Percentiles rank a stretch among this genome's conserved stretches.
Evolutionary conservation across 2,329 filamentous ascomycete genomes (phyloP).

Genomic region (Ophiostoma pallidulum): DNA sequence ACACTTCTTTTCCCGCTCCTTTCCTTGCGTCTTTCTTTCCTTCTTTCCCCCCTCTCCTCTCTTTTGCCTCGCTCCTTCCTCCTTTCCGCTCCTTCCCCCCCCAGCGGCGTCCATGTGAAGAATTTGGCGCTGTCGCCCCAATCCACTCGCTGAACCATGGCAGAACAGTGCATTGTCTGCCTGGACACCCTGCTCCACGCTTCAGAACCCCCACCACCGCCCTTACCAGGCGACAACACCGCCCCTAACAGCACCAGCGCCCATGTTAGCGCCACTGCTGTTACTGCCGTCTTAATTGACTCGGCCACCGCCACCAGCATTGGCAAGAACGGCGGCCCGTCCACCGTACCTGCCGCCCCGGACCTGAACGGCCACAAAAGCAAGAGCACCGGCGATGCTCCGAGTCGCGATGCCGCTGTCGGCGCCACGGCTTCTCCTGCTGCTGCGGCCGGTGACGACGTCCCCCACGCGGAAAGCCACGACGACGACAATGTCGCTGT

Average conservation of each 20-base stretch:
- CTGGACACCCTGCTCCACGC: slow-evolving; percentile 45
- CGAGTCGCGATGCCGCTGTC: neutral
- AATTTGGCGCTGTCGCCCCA: slow-evolving; percentile 10
- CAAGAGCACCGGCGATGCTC: neutral
- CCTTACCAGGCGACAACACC: slow-evolving; percentile 7
- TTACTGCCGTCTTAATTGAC: neutral
- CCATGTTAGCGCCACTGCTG: neutral
- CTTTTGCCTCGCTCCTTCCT: neutral
- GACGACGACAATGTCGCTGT: slow-evolving; percentile 43
- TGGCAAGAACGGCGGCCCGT: neutral
- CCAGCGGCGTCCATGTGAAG: slow-evolving; percentile 14
- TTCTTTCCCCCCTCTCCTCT: neutral
- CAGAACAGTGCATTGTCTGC: slow-evolving; percentile 63
- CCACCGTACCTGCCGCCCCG: slow-evolving; percentile 1
- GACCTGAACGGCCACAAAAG: slow-evolving; percentile 1
- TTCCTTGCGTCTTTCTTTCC: neutral
- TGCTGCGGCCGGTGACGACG: slow-evolving; percentile 15
- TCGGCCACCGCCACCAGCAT: neutral
- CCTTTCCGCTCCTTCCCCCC: neutral
- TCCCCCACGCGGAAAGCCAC: slow-evolving; percentile 17
- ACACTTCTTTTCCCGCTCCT: neutral
- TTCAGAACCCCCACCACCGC: slow-evolving; percentile 20
- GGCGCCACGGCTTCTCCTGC: neutral
- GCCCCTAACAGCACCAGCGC: slow-evolving; percentile 6
- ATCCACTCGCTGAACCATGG: slow-evolving; percentile 26